Conservation (phyloP, 2,329 filamentous ascomycete genomes). For the Cytospora schulzeri region DNA sequence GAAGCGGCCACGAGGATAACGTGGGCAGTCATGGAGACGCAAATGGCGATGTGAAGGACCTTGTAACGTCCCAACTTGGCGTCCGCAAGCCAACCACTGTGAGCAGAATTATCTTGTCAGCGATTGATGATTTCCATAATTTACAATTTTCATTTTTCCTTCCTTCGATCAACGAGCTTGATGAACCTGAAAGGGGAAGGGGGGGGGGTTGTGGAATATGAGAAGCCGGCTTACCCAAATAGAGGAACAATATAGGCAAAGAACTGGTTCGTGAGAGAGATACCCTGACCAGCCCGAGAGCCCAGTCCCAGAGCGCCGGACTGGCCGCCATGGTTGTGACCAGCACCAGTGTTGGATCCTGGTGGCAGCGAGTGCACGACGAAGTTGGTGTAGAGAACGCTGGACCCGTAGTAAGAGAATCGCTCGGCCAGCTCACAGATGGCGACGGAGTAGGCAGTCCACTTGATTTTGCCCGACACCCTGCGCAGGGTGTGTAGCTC, state of each 20-base stretch:
- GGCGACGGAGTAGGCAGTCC: slow-evolving; percentile 68
- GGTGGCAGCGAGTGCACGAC: slow-evolving; percentile 57
- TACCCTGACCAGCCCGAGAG: slow-evolving; percentile 53
- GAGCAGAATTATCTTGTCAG: neutral
- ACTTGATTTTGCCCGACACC: slow-evolving; percentile 66
- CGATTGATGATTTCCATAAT: too few species aligned
- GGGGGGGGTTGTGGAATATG: too few species aligned
- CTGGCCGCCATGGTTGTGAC: slow-evolving; percentile 36
- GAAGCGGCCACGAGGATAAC: slow-evolving; percentile 67
- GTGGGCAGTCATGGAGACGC: slow-evolving; percentile 67
- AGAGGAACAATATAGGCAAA: slow-evolving; percentile 27
- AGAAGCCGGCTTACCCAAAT: slow-evolving; percentile 40
- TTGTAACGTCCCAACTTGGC: slow-evolving; percentile 72
- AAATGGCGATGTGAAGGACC: slow-evolving; percentile 70
- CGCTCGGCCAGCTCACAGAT: slow-evolving; percentile 76
- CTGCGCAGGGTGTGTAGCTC: slow-evolving; percentile 63
- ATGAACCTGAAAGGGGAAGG: too few species aligned
- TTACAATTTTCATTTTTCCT: too few species aligned
- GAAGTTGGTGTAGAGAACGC: slow-evolving; percentile 69
- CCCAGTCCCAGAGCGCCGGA: slow-evolving; percentile 61
- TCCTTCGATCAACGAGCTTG: too few species aligned
- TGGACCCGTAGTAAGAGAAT: slow-evolving; percentile 76
- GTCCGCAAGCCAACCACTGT: slow-evolving; percentile 63
- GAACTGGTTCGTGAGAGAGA: slow-evolving; percentile 52
- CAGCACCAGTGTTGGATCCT: slow-evolving; percentile 57